Evolutionary conservation across 805 yeast species (phyloP).

Genomic region (Schwanniomyces polymorphus): DNA sequence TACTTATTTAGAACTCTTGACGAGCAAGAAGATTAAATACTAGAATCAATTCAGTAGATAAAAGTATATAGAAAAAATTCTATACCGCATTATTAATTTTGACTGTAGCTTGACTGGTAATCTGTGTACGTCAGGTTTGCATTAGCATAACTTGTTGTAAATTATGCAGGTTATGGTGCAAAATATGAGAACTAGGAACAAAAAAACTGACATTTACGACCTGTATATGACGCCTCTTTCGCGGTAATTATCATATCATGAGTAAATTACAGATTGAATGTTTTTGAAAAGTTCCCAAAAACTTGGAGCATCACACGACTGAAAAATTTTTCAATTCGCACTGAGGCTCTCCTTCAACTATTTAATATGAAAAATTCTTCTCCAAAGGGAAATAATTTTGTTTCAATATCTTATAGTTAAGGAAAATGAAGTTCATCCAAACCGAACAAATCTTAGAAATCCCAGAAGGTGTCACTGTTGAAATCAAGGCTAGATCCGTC

Average conservation of each 20-base stretch:
- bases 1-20: slow-evolving; percentile 64
- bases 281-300: background rate
- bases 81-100: too few species aligned
- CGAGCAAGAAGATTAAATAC: slow-evolving; percentile 48
- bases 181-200: background rate
- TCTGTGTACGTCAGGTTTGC: too few species aligned
- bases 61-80: background rate
- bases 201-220: background rate
- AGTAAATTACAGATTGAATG: slow-evolving; percentile 1
- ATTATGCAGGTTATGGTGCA: too few species aligned
- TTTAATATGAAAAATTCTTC: background rate
- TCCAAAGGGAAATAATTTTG: background rate
- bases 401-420: slow-evolving; percentile 1
- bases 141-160: background rate
- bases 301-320: slow-evolving; percentile 5
- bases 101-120: too few species aligned
- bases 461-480: slow-evolving; percentile 92
- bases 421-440: slow-evolving; percentile 75
- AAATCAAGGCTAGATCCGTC: slow-evolving; percentile 87
- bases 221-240: background rate
- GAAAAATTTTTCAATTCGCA: slow-evolving; percentile 11
- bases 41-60: background rate
- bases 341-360: background rate
- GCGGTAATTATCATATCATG: background rate
- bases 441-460: slow-evolving; percentile 78